A percentile compares a stretch with the other conserved stretches of the same genome.
phyloP scores from a whole-genome alignment of 208 protist species.

The Strigomonas galati region DNA sequence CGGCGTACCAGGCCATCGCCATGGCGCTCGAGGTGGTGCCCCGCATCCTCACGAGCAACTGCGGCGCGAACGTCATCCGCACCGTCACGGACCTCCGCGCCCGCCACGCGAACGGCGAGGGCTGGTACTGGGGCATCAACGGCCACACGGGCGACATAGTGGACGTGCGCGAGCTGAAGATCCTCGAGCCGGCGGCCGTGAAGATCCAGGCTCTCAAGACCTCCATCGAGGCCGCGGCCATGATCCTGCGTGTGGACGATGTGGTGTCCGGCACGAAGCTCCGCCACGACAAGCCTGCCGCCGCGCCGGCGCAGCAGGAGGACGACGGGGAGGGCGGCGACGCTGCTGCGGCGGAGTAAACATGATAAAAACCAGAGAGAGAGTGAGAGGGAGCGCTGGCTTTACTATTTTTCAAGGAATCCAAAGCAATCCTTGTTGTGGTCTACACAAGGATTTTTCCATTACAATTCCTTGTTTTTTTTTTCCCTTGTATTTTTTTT shows the following conservation, averaged over 20 bases:
- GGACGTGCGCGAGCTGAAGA: slow-evolving; percentile 94
- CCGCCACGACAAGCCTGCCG: slow-evolving; percentile 52
- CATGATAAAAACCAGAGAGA: background rate
- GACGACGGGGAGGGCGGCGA: slow-evolving; percentile 64
- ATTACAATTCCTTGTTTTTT: background rate
- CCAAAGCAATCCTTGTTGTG: background rate
- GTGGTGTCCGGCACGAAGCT: slow-evolving; percentile 97
- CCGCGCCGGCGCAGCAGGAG: slow-evolving; percentile 52
- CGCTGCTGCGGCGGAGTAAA: slow-evolving; percentile 33
- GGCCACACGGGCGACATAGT: slow-evolving; percentile 94
- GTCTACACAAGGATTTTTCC: background rate
- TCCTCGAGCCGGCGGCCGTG: slow-evolving; percentile 98
- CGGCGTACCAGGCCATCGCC: slow-evolving; percentile 96
- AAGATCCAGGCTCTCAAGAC: slow-evolving; percentile 99
- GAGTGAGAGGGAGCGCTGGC: background rate
- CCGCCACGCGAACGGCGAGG: slow-evolving; percentile 86
- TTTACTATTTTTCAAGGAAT: too few relatives aligned
- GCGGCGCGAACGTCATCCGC: slow-evolving; percentile 98
- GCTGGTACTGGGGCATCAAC: slow-evolving; percentile 97
- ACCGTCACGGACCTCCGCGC: slow-evolving; percentile 97
- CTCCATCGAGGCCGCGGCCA: slow-evolving; percentile 96
- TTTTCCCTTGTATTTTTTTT: slow-evolving; percentile 12
- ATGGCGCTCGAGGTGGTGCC: slow-evolving; percentile 95
- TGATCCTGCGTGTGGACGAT: slow-evolving; percentile 99
- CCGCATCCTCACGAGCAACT: slow-evolving; percentile 99